phyloP scores from a whole-genome alignment of 208 protist genomes.

The Crithidia fasciculata region DNA sequence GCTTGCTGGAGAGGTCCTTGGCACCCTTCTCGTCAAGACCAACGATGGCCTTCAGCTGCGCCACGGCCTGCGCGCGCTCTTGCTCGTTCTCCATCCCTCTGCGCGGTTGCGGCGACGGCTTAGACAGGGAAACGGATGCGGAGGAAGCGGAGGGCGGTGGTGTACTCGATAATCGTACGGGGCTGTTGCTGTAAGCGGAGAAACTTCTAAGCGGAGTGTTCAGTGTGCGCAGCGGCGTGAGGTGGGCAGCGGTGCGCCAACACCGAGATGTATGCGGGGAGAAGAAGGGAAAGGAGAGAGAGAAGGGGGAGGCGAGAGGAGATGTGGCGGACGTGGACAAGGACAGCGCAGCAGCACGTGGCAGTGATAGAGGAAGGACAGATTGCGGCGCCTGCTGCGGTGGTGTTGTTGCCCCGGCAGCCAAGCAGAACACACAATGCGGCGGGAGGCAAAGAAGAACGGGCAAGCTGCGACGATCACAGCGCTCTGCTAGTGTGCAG shows the following conservation, averaged over 20 bases:
- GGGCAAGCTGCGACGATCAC: too few relatives aligned
- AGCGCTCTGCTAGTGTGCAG: too few relatives aligned
- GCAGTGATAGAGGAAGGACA: not conserved
- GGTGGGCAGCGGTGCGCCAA: not conserved
- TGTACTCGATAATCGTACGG: not conserved
- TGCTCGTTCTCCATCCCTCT: constrained; percentile 28
- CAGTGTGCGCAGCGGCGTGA: not conserved
- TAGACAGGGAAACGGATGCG: not conserved
- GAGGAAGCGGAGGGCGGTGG: not conserved
- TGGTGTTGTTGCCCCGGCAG: too few relatives aligned
- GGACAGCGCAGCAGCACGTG: not conserved
- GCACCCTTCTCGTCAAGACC: constrained; percentile 91
- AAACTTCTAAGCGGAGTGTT: constrained; percentile 7
- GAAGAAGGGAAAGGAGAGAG: not conserved
- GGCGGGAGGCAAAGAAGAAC: too few relatives aligned
- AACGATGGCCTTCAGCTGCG: constrained; percentile 75
- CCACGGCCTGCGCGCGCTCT: constrained; percentile 34
- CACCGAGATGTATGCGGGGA: not conserved
- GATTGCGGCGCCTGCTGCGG: not conserved
- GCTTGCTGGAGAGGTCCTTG: constrained; percentile 86
- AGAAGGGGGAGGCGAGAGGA: constrained; percentile 1
- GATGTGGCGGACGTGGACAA: not conserved
- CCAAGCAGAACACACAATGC: too few relatives aligned
- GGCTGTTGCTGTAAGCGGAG: not conserved
- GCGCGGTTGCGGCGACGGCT: not conserved